Percentiles rank a stretch among this genome's conserved stretches.
Conservation (phyloP, 306 rosid genomes). For the Pterocarpus santalinus region DNA sequence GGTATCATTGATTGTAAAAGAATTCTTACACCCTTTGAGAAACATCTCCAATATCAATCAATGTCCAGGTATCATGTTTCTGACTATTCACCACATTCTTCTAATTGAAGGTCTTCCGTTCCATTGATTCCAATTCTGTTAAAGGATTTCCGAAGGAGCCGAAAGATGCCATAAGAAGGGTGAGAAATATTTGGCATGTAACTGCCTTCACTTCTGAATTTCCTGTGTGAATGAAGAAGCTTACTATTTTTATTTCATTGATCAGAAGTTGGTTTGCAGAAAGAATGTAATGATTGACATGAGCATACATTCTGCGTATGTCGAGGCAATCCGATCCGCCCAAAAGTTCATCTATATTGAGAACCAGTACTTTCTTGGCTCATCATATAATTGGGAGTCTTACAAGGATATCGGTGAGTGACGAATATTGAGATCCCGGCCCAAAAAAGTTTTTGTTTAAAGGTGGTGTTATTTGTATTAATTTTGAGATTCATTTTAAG, state of each 20-base stretch:
- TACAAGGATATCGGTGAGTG: slow-evolving; percentile 72
- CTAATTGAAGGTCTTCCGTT: slow-evolving; percentile 77
- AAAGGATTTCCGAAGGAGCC: slow-evolving; percentile 86
- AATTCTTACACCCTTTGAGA: slow-evolving; percentile 16
- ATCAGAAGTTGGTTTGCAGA: slow-evolving; percentile 87
- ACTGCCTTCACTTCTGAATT: slow-evolving; percentile 1
- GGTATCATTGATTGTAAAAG: slow-evolving; percentile 57
- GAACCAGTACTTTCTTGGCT: slow-evolving; percentile 90
- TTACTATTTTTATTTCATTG: slow-evolving; percentile 20
- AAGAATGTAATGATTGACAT: slow-evolving; percentile 85
- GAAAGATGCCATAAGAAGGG: slow-evolving; percentile 66
- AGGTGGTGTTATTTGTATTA: not conserved
- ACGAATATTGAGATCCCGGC: slow-evolving; percentile 34
- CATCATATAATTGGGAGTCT: slow-evolving; percentile 84
- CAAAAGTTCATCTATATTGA: slow-evolving; percentile 85
- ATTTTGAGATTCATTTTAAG: not conserved
- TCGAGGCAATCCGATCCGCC: slow-evolving; percentile 81
- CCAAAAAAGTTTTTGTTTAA: not conserved
- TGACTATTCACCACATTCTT: slow-evolving; percentile 30
- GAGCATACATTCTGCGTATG: slow-evolving; percentile 92
- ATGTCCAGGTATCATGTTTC: not conserved
- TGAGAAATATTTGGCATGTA: slow-evolving; percentile 45
- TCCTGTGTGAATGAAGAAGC: not conserved
- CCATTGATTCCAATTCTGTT: slow-evolving; percentile 86
- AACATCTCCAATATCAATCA: slow-evolving; percentile 2